A percentile compares a stretch with the other conserved stretches of the same genome.
Conservation (phyloP, 306 rosid species). For the Quillaja saponaria region DNA sequence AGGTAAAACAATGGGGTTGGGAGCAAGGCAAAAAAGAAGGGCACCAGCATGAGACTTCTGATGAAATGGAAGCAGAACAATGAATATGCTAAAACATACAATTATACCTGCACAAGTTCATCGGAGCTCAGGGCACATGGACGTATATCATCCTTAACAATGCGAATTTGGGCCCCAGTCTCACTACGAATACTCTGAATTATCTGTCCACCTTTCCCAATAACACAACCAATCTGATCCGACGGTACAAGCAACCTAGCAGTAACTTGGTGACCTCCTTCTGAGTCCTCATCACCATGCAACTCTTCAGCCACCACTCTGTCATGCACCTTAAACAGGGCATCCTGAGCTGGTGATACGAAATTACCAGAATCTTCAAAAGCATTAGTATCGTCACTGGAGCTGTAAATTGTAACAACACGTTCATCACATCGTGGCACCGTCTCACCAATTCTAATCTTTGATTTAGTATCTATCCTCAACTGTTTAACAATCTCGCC, state of each 20-base stretch:
- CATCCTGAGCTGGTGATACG: conserved; percentile 86
- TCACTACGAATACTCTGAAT: conserved; percentile 82
- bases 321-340: conserved; percentile 77
- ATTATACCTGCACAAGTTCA: conserved; percentile 84
- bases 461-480: conserved; percentile 77
- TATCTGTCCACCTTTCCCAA: conserved; percentile 95
- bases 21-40: not conserved
- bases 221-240: conserved; percentile 93
- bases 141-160: conserved; percentile 91
- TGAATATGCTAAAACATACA: not conserved
- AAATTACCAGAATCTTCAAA: conserved; percentile 56
- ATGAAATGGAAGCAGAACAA: not conserved
- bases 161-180: conserved; percentile 92
- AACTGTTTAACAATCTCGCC: conserved; percentile 98
- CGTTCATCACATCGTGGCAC: conserved; percentile 86
- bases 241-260: conserved; percentile 90
- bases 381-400: conserved; percentile 70
- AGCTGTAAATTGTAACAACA: conserved; percentile 73
- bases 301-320: conserved; percentile 89
- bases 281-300: conserved; percentile 70
- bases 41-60: not conserved
- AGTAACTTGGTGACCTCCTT: conserved; percentile 63
- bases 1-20: no score
- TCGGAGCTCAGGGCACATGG: conserved; percentile 81
- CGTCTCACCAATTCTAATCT: conserved; percentile 94